Percentiles rank a stretch among this genome's conserved stretches.
phyloP scores from a whole-genome alignment of 2,329 filamentous ascomycete genomes.

The Thelonectria rubi region DNA sequence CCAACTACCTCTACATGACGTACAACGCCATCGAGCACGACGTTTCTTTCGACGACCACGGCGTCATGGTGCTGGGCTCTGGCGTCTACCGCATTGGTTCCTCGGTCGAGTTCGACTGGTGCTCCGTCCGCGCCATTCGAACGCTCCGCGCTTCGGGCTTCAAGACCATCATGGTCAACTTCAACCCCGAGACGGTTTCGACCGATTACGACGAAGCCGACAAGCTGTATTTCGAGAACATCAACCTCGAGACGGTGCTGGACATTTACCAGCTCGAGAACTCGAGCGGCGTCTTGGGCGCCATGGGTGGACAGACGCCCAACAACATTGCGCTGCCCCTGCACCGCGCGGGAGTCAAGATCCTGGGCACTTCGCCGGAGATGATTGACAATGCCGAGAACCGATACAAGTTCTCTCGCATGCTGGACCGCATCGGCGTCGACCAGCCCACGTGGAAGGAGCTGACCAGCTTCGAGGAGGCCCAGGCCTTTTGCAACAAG shows the following conservation, averaged over 20 bases:
- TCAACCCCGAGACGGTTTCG: slow-evolving; percentile 88
- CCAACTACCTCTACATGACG: slow-evolving; percentile 96
- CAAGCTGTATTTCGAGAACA: slow-evolving; percentile 94
- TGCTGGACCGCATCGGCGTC: slow-evolving; percentile 93
- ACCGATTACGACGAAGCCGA: slow-evolving; percentile 97
- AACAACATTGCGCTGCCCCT: slow-evolving; percentile 97
- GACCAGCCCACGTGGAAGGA: slow-evolving; percentile 99
- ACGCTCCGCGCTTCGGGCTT: slow-evolving; percentile 84
- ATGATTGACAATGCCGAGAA: slow-evolving; percentile 99
- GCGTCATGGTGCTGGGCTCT: slow-evolving; percentile 95
- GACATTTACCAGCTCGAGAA: slow-evolving; percentile 93
- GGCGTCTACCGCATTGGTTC: slow-evolving; percentile 98
- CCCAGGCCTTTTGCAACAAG: slow-evolving; percentile 83
- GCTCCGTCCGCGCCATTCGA: slow-evolving; percentile 91
- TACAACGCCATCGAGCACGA: slow-evolving; percentile 93
- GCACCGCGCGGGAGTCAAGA: slow-evolving; percentile 87
- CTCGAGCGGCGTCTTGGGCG: slow-evolving; percentile 85
- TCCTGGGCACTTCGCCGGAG: slow-evolving; percentile 94
- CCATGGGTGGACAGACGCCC: slow-evolving; percentile 96
- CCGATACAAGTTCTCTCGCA: slow-evolving; percentile 97
- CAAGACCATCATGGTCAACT: slow-evolving; percentile 98
- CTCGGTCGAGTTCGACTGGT: slow-evolving; percentile 99
- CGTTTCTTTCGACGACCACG: slow-evolving; percentile 84
- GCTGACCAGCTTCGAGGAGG: slow-evolving; percentile 92
- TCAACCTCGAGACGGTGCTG: slow-evolving; percentile 87